Conservation (phyloP, 257 asterid genomes). For the Solanum ossicruentum region DNA sequence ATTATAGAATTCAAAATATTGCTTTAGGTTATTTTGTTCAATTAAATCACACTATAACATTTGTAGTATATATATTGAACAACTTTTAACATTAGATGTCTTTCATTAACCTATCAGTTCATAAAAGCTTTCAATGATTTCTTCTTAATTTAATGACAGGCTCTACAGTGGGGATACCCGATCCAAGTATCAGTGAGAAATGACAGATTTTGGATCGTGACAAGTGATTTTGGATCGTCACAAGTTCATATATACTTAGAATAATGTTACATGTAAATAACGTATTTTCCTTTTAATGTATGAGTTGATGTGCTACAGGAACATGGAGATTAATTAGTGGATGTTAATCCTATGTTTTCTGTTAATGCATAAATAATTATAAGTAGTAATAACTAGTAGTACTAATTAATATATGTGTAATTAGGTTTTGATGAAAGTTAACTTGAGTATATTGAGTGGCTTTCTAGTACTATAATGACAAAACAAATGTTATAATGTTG, state of each 20-base stretch:
- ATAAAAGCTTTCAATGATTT: no score
- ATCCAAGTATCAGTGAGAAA: constrained; percentile 58
- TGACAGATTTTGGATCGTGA: neutral
- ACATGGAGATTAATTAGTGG: neutral
- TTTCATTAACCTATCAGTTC: no score
- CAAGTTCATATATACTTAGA: neutral
- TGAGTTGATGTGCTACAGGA: neutral
- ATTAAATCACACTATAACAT: no score
- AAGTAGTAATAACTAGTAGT: neutral
- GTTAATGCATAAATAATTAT: neutral
- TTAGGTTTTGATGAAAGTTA: neutral
- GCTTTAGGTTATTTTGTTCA: no score
- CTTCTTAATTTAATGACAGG: constrained; percentile 23
- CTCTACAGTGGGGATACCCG: constrained; percentile 78
- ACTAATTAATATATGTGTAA: neutral
- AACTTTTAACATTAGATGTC: no score
- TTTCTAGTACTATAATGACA: neutral
- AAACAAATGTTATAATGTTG: neutral
- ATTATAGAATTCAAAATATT: no score
- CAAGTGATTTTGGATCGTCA: no score
- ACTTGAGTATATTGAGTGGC: neutral
- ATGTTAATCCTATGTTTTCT: neutral
- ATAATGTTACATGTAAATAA: constrained; percentile 15
- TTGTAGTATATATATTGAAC: no score
- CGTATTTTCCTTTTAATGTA: neutral